Conservation (phyloP, 2,329 filamentous ascomycete species). For the Alternaria longipes region DNA sequence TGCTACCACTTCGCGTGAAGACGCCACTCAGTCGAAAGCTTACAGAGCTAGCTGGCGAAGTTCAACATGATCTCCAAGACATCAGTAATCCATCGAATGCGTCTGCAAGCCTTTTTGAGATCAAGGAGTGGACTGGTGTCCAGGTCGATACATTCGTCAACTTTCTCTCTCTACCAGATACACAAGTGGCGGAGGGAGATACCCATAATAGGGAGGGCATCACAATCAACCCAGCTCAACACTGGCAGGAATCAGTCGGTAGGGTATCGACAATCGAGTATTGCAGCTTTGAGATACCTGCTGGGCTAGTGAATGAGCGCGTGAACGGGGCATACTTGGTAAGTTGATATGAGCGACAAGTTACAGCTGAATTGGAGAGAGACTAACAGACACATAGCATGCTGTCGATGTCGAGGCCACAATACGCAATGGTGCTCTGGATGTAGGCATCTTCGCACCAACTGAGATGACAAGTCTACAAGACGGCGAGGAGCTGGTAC, state of each 20-base stretch:
- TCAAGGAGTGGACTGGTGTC: conserved; percentile 78
- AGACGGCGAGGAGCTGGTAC: conserved; percentile 48
- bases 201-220: conserved; percentile 14
- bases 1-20: conserved; percentile 74
- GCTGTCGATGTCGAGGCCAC: conserved; percentile 66
- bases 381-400: conserved; percentile 51
- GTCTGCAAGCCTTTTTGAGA: conserved; percentile 72
- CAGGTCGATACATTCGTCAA: conserved; percentile 80
- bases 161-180: conserved; percentile 70
- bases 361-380: conserved; percentile 33
- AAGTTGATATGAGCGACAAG: conserved; percentile 32
- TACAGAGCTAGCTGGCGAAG: conserved; percentile 62
- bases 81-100: conserved; percentile 67
- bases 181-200: conserved; percentile 20
- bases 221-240: conserved; percentile 26
- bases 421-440: conserved; percentile 58
- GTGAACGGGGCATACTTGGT: conserved; percentile 51
- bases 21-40: conserved; percentile 49
- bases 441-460: conserved; percentile 63
- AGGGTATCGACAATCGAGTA: conserved; percentile 23
- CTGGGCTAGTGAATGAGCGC: conserved; percentile 34
- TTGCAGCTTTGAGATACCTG: conserved; percentile 21
- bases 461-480: conserved; percentile 54
- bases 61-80: conserved; percentile 73
- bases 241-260: conserved; percentile 33